Evolutionary conservation across 306 rosid genomes (phyloP).

Genomic region (Sicyos edulis): DNA sequence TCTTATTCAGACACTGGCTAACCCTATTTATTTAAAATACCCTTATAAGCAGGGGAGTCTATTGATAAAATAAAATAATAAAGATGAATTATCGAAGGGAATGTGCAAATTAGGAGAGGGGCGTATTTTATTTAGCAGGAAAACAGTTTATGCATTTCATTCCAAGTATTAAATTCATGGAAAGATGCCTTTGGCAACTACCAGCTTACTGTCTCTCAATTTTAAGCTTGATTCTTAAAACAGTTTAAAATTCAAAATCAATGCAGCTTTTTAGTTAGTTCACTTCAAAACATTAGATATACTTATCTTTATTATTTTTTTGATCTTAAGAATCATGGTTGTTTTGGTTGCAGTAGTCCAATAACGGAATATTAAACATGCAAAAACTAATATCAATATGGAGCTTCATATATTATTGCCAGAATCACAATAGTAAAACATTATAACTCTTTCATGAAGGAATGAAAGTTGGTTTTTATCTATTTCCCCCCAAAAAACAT

Average conservation of each 20-base stretch:
- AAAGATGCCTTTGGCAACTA: neutral
- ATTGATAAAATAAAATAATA: neutral
- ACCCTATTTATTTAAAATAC: neutral
- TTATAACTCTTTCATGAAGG: neutral
- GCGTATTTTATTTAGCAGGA: slow-evolving; percentile 1
- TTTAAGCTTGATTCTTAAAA: neutral
- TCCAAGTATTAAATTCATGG: too few relatives aligned
- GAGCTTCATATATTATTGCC: too few relatives aligned
- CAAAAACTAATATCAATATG: neutral
- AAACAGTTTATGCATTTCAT: neutral
- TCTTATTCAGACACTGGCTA: neutral
- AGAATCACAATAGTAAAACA: neutral
- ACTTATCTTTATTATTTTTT: neutral
- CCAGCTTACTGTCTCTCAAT: neutral
- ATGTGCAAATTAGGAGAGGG: neutral
- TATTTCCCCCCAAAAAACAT: too few relatives aligned
- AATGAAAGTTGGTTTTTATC: too few relatives aligned
- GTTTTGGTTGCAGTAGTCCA: neutral
- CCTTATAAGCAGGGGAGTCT: neutral
- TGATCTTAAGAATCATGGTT: neutral
- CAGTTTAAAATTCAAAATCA: neutral
- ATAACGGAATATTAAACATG: neutral
- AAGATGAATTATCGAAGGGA: neutral
- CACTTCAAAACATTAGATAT: neutral
- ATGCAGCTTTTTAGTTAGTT: neutral